Evolutionary conservation across 192 early-diverging fungal species (phyloP), one percentile per base, ranked within the genome.

Genomic region (Funneliformis geosporum): DNA sequence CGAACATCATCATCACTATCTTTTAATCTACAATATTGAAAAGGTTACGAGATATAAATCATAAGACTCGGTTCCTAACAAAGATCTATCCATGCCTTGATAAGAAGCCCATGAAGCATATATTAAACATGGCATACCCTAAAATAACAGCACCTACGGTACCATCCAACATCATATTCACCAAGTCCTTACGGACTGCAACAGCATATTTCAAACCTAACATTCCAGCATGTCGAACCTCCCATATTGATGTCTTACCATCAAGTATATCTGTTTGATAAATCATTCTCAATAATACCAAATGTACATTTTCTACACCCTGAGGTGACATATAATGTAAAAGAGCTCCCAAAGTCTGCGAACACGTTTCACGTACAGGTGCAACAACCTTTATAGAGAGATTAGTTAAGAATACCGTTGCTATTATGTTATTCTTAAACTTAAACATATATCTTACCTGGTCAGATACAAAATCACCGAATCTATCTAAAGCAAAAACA

Each of bases 381-480:
- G 93, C 94, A 43, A 97, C 95, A 3, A 96, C 95, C 84, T 85
- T 80, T 50, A 60, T 7, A 5, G 50, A 21, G 50, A 55, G 7
- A n/a, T 33, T 6, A 25, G 39, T 18, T 50, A 11, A 28, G 18
- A 33, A 66, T 65, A 67, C 23, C 6, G 42, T 40, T 16, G 21
- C 16, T 65, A 65, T 3, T 33, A 40, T 18, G 28, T 18, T 18
- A 67, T 39, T 16, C 18, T 18, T 66, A 5, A 38, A 42, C 18
- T n/a, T 39, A 62, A 18, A 12, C 25, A 9, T 42, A 16, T 16
- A 2, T 11, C 18, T n/a, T 82, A 86, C 85, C 80, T 96, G 95
- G 84, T 98, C 97, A 8, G 94, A 93, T 25, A 96, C 94, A 84
- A 96, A 99, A 86, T 99, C 98, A 8, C 94, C 95, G 82, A 99